phyloP scores from a whole-genome alignment of 2,329 filamentous ascomycete genomes.

The Alternaria angustiovoidea region DNA sequence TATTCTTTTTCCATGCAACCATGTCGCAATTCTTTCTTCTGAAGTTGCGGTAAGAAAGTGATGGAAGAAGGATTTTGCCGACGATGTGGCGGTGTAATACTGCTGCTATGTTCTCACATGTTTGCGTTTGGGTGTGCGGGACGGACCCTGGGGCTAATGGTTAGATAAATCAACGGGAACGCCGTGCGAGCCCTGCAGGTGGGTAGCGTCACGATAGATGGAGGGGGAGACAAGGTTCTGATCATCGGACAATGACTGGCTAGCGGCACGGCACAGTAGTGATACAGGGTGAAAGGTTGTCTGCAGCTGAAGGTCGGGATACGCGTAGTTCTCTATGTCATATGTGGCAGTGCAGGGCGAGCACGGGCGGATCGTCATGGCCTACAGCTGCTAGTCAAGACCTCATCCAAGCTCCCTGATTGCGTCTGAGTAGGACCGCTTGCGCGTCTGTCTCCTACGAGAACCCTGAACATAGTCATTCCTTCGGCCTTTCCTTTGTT shows the following conservation, averaged over 20 bases:
- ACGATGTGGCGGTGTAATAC: background rate
- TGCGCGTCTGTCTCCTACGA: slow-evolving; percentile 4
- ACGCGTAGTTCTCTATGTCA: background rate
- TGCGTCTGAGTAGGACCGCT: slow-evolving; percentile 5
- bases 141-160: slow-evolving; percentile 1
- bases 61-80: background rate
- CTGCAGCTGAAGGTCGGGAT: background rate
- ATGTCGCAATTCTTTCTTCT: background rate
- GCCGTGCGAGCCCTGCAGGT: slow-evolving; percentile 7
- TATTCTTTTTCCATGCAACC: background rate
- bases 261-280: background rate
- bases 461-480: background rate
- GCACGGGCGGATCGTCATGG: slow-evolving; percentile 12
- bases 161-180: background rate
- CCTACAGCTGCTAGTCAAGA: slow-evolving; percentile 5
- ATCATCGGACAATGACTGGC: background rate
- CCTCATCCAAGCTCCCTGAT: slow-evolving; percentile 14
- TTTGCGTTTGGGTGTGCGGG: slow-evolving; percentile 2
- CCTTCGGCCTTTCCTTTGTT: slow-evolving; percentile 11
- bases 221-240: background rate
- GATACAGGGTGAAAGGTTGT: background rate
- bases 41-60: background rate
- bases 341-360: slow-evolving; percentile 11
- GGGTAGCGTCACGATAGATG: slow-evolving; percentile 8
- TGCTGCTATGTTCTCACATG: background rate